Evolutionary conservation across 768 basidiomycete genomes (phyloP), one percentile per base, ranked within the genome.

Genomic region (Termitomyces sp.): DNA sequence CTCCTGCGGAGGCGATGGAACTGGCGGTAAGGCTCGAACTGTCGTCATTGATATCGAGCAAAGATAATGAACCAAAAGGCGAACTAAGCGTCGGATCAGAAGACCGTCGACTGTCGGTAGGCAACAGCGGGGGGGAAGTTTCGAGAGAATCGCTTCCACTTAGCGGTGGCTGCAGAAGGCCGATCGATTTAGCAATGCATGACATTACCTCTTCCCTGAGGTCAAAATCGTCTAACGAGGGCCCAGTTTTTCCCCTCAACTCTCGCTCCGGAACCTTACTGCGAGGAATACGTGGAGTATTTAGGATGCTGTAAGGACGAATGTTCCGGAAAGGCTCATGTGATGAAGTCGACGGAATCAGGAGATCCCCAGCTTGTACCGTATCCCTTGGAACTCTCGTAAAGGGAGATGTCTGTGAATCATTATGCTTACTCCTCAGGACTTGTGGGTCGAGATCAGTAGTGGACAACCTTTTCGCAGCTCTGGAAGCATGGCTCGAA

Each of bases 181-280:
- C 97, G 57, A 99, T 98, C 2, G 94, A 96, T 70, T 96, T 95
- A 1, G 96, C 94, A 59, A 99, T 95, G 70, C 93, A 96, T 0
- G 90, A 89, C 93, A 98, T 94, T 33, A 99, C 95, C 63, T 92
- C 94, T 63, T 94, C 92, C 36, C 92, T 84, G n/a, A 98, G 82
- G 69, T 98, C 93, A 63, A 98, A 95, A 22, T 95, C 92, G 26
- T 87, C 88, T 8, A 74, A 75, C 33, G 78, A 70, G 54, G 77
- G 60, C 12, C 69, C 68, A 42, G 63, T 60, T 34, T 65, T 28
- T 44, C 67, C 61, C 22, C 62, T 60, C 29, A 59, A 29, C 36
- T 55, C 41, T 44, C 60, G 57, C 33, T 66, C 66, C 28, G 73
- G 64, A 18, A 69, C 68, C 20, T 69, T 62, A 36, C 61, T 64